Conservation (phyloP, 2,329 filamentous ascomycete species). For the Dendryphion nanum region DNA sequence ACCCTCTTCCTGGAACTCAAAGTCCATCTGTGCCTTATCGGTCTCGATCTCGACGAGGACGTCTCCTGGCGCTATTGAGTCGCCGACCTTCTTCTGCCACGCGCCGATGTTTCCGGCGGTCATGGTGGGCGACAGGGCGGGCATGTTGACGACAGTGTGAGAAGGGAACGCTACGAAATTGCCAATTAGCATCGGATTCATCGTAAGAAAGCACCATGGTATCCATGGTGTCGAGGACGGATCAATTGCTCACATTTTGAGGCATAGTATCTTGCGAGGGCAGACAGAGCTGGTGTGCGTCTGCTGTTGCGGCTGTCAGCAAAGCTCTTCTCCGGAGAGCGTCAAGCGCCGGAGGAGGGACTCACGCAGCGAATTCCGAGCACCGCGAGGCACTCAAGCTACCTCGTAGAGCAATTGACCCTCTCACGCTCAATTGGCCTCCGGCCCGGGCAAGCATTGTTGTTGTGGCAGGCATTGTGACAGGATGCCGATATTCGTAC, state of each 20-base stretch:
- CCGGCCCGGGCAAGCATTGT: conserved; percentile 47
- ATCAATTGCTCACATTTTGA: conserved; percentile 59
- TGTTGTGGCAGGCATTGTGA: conserved; percentile 55
- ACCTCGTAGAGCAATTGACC: conserved; percentile 45
- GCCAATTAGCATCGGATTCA: conserved; percentile 28
- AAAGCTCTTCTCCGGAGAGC: conserved; percentile 6
- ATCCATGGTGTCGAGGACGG: neutral
- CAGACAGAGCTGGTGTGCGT: conserved; percentile 55
- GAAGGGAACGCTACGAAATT: conserved; percentile 78
- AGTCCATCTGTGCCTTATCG: conserved; percentile 99
- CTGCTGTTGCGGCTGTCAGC: conserved; percentile 33
- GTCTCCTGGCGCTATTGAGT: conserved; percentile 83
- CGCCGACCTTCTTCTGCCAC: conserved; percentile 97
- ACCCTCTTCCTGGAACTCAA: conserved; percentile 98
- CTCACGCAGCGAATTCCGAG: conserved; percentile 32
- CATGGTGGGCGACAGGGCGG: conserved; percentile 97
- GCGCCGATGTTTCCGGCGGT: conserved; percentile 90
- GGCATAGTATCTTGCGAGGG: conserved; percentile 66
- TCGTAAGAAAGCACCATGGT: conserved; percentile 1
- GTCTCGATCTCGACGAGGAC: conserved; percentile 98
- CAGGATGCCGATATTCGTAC: conserved; percentile 29
- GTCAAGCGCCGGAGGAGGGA: conserved; percentile 3
- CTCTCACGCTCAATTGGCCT: conserved; percentile 42
- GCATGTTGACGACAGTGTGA: conserved; percentile 96
- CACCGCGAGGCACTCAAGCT: conserved; percentile 42